phyloP scores from a whole-genome alignment of 805 yeast genomes.

The Suhomyces sp. region DNA sequence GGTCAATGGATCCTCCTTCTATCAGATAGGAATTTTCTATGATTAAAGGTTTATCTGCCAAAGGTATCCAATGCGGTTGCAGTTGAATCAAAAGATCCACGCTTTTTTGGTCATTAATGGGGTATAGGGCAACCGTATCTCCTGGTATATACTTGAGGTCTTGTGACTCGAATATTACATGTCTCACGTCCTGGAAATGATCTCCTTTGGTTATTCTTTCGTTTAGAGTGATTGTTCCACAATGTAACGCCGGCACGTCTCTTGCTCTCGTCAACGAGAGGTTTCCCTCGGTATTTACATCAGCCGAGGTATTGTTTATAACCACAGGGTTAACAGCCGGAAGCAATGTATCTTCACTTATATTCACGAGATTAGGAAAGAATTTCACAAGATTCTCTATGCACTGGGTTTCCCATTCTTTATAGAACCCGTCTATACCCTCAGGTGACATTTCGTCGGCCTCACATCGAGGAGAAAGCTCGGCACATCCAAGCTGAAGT shows the following conservation, averaged over 20 bases:
- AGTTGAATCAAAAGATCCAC: constrained; percentile 64
- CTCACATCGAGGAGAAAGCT: constrained; percentile 73
- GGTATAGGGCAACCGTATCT: constrained; percentile 76
- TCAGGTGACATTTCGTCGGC: constrained; percentile 83
- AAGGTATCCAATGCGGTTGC: constrained; percentile 67
- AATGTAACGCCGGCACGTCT: constrained; percentile 13
- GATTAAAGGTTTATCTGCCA: constrained; percentile 61
- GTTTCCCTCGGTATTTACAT: constrained; percentile 11
- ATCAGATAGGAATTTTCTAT: constrained; percentile 39
- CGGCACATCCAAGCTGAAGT: constrained; percentile 77
- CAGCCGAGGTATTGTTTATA: constrained; percentile 21
- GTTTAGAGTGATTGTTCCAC: constrained; percentile 53
- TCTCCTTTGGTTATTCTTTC: constrained; percentile 61
- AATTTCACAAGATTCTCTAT: constrained; percentile 25
- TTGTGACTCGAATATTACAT: constrained; percentile 44
- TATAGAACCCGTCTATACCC: constrained; percentile 75
- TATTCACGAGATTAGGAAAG: constrained; percentile 22
- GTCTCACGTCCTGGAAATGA: constrained; percentile 91
- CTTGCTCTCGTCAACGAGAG: constrained; percentile 12
- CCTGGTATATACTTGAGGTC: constrained; percentile 61
- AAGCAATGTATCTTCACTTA: constrained; percentile 25
- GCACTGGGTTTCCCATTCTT: constrained; percentile 66
- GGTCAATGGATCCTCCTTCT: constrained; percentile 62
- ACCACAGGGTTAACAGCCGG: constrained; percentile 26
- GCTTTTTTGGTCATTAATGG: constrained; percentile 61